Conservation (phyloP, 75 land plant species). For the Pinus albicaulis region DNA sequence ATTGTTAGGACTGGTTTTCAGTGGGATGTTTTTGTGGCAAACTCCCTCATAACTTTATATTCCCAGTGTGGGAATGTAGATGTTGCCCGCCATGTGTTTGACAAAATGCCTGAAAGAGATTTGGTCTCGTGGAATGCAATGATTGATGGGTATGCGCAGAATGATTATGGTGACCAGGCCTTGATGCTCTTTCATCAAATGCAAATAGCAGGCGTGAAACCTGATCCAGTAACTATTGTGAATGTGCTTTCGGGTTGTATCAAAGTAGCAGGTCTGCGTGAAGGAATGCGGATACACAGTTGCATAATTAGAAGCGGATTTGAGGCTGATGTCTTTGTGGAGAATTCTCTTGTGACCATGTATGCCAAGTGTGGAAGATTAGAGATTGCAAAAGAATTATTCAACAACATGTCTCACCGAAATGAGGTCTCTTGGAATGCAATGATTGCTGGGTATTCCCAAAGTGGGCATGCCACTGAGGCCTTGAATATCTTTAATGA, state of each 20-base stretch:
- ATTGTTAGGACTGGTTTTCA: slow-evolving; percentile 19
- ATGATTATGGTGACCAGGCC: slow-evolving; percentile 40
- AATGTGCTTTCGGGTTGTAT: slow-evolving; percentile 59
- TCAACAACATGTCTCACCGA: slow-evolving; percentile 42
- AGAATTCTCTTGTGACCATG: slow-evolving; percentile 55
- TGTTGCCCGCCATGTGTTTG: slow-evolving; percentile 43
- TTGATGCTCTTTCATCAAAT: slow-evolving; percentile 43
- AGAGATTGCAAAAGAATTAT: slow-evolving; percentile 23
- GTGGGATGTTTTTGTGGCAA: slow-evolving; percentile 29
- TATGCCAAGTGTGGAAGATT: slow-evolving; percentile 41
- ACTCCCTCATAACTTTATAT: slow-evolving; percentile 65
- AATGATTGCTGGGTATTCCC: slow-evolving; percentile 40
- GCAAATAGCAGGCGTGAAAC: slow-evolving; percentile 18
- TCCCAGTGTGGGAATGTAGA: slow-evolving; percentile 57
- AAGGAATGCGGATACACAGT: slow-evolving; percentile 54
- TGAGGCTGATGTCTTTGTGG: slow-evolving; percentile 48
- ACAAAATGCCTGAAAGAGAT: slow-evolving; percentile 27
- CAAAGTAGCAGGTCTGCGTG: slow-evolving; percentile 23
- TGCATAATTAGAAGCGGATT: slow-evolving; percentile 31
- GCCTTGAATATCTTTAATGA: slow-evolving; percentile 38
- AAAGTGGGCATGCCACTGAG: slow-evolving; percentile 23
- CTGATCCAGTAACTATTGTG: slow-evolving; percentile 49
- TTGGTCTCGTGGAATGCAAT: slow-evolving; percentile 61
- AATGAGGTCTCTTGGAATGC: slow-evolving; percentile 56
- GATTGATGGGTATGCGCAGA: slow-evolving; percentile 49